Evolutionary conservation across 352 stramenopile genomes (phyloP).

Genomic region (Phytophthora melonis): DNA sequence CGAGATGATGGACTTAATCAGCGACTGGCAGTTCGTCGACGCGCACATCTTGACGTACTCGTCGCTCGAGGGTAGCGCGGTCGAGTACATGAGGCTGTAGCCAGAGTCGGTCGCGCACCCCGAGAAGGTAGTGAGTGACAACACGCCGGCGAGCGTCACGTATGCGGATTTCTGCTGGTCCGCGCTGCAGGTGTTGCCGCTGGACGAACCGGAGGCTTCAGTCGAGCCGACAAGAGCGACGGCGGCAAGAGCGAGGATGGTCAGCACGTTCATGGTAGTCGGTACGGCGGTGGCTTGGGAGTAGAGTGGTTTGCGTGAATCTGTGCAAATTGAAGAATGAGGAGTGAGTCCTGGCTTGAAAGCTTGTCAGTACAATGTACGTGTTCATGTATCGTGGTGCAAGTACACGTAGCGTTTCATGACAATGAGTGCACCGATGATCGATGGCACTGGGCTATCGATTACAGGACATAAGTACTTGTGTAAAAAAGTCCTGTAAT

Average conservation of each 20-base stretch:
- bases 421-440: no score
- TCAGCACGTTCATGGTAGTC: slow-evolving; percentile 19
- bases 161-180: slow-evolving; percentile 24
- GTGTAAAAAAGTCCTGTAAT: no score
- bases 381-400: no score
- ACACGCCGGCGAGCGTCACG: slow-evolving; percentile 24
- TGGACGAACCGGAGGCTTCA: background rate
- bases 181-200: slow-evolving; percentile 2
- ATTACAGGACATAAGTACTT: no score
- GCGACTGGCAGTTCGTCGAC: slow-evolving; percentile 22
- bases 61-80: slow-evolving; percentile 24
- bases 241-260: slow-evolving; percentile 16
- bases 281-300: background rate
- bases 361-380: no score
- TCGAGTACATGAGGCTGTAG: slow-evolving; percentile 36
- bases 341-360: no score
- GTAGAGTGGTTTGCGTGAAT: no score
- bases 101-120: slow-evolving; percentile 27
- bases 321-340: no score
- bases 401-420: no score
- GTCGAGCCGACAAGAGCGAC: slow-evolving; percentile 21
- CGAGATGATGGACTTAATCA: slow-evolving; percentile 17
- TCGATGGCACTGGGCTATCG: no score
- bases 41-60: slow-evolving; percentile 39
- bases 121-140: slow-evolving; percentile 20